Conservation (phyloP, 441 rosid species). For the Cnidoscolus chayamansa region DNA sequence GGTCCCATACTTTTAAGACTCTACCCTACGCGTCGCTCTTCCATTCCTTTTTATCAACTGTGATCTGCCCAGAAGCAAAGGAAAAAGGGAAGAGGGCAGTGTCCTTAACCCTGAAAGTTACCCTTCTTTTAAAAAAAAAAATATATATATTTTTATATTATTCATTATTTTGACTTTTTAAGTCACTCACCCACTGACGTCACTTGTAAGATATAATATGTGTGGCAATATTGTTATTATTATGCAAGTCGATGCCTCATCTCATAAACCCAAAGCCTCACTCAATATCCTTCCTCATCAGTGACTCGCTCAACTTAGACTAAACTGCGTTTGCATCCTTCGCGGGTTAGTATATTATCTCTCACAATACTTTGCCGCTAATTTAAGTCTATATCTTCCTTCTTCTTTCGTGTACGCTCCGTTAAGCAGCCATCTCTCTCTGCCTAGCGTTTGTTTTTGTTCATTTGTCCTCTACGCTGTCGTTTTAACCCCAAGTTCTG, state of each 20-base stretch:
- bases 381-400: neutral
- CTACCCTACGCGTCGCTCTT: no score
- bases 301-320: neutral
- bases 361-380: neutral
- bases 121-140: no score
- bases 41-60: no score
- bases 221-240: constrained; percentile 29
- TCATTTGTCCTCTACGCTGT: constrained; percentile 8
- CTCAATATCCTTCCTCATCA: constrained; percentile 1
- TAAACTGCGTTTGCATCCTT: constrained; percentile 23
- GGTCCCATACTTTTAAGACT: neutral
- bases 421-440: neutral
- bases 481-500: neutral
- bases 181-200: constrained; percentile 11
- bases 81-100: neutral
- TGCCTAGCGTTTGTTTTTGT: neutral
- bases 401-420: neutral
- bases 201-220: neutral
- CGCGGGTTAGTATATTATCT: constrained; percentile 23
- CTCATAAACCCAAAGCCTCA: neutral
- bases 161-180: constrained; percentile 18
- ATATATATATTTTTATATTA: no score
- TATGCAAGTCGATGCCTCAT: neutral
- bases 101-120: neutral
- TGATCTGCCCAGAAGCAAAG: neutral